Conservation (phyloP, 2,329 filamentous ascomycete genomes). For the Fonsecaea erecta region DNA sequence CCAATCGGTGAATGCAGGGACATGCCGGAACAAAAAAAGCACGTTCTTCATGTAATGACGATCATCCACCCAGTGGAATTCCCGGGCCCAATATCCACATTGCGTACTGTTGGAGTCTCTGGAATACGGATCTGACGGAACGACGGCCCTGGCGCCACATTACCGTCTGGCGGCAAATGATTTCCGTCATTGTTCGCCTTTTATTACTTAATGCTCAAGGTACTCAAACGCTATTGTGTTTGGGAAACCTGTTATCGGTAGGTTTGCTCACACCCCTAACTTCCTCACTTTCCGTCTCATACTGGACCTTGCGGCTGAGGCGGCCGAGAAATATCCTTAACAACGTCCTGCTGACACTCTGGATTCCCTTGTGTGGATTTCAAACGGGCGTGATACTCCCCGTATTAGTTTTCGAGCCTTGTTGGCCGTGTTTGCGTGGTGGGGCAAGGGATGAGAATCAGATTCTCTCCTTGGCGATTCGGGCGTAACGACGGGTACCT, state of each 20-base stretch:
- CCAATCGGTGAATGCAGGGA: not conserved
- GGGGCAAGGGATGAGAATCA: not conserved
- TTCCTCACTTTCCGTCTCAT: not conserved
- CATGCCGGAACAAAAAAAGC: not conserved
- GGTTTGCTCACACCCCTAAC: not conserved
- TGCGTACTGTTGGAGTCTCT: not conserved
- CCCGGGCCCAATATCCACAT: not conserved
- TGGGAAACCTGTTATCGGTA: not conserved
- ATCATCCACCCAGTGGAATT: not conserved
- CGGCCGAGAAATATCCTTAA: not conserved
- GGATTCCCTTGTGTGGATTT: not conserved
- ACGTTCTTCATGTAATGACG: not conserved
- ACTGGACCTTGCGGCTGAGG: not conserved
- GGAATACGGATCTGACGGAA: not conserved
- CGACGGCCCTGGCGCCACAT: not conserved
- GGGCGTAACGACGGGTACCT: not conserved
- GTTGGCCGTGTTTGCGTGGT: not conserved
- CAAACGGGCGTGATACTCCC: not conserved
- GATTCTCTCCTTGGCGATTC: not conserved
- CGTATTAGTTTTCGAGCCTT: not conserved
- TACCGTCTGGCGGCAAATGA: not conserved
- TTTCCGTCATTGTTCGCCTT: not conserved
- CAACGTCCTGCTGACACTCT: not conserved
- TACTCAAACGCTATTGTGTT: not conserved
- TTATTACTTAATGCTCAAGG: not conserved